Evolutionary conservation across 768 basidiomycete species (phyloP).

Genomic region (Candolleomyces eurysporus): DNA sequence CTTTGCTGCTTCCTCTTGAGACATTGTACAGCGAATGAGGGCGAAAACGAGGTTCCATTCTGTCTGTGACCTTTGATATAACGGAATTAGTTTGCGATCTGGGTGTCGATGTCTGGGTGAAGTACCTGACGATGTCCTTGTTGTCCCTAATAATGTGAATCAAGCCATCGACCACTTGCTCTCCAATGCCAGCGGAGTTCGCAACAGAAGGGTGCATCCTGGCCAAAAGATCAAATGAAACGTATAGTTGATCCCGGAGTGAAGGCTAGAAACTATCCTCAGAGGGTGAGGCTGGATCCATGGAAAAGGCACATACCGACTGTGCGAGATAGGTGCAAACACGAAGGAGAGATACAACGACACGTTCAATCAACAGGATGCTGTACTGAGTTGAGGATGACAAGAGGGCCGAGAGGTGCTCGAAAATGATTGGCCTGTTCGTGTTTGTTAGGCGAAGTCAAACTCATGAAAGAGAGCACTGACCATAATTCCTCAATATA

Average conservation of each 20-base stretch:
- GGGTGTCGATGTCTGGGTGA: neutral
- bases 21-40: slow-evolving; percentile 79
- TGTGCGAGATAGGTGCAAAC: slow-evolving; percentile 82
- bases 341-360: slow-evolving; percentile 84
- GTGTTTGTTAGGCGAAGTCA: neutral
- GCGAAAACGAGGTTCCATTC: slow-evolving; percentile 96
- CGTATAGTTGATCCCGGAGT: slow-evolving; percentile 90
- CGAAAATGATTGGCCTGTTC: slow-evolving; percentile 90
- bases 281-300: slow-evolving; percentile 5
- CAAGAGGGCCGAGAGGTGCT: slow-evolving; percentile 83
- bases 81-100: neutral
- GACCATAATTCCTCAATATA: slow-evolving; percentile 90
- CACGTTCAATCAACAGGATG: slow-evolving; percentile 88
- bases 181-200: slow-evolving; percentile 66
- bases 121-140: slow-evolving; percentile 64
- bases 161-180: slow-evolving; percentile 87
- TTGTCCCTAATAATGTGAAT: slow-evolving; percentile 77
- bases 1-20: slow-evolving; percentile 85
- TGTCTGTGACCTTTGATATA: slow-evolving; percentile 67
- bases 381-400: slow-evolving; percentile 79
- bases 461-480: slow-evolving; percentile 18
- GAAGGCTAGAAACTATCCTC: slow-evolving; percentile 48
- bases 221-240: slow-evolving; percentile 88
- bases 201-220: slow-evolving; percentile 75
- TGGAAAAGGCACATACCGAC: slow-evolving; percentile 46